Conservation (phyloP, 164 flowering plant genomes). For the Chimonanthus praecox region DNA sequence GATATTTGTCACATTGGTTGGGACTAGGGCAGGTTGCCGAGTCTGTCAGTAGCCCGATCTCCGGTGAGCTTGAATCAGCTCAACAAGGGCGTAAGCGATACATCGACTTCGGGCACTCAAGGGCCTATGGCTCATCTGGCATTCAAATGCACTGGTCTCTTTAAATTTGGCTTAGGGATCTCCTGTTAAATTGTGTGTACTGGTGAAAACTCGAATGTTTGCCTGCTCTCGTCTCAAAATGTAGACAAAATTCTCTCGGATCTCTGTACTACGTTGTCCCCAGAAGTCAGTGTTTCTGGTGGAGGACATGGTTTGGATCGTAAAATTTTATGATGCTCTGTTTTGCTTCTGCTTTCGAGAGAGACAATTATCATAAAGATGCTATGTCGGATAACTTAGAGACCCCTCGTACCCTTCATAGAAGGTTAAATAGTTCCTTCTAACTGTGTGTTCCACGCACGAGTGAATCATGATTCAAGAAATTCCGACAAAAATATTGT, state of each 20-base stretch:
- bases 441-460: too few relatives aligned
- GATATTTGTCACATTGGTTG: too few relatives aligned
- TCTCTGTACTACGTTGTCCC: not conserved
- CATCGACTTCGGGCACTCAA: slow-evolving; percentile 42
- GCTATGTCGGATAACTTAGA: too few relatives aligned
- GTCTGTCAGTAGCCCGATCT: slow-evolving; percentile 24
- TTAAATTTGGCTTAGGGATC: slow-evolving; percentile 5
- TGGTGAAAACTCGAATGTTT: not conserved
- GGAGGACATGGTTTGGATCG: not conserved
- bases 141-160: slow-evolving; percentile 53
- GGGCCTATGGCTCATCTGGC: slow-evolving; percentile 35
- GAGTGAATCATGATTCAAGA: too few relatives aligned
- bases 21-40: slow-evolving; percentile 41
- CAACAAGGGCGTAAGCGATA: slow-evolving; percentile 44
- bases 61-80: slow-evolving; percentile 32
- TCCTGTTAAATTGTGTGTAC: not conserved
- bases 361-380: too few relatives aligned
- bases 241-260: too few relatives aligned
- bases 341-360: not conserved
- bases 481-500: too few relatives aligned
- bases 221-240: not conserved
- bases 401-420: too few relatives aligned
- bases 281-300: not conserved
- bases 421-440: too few relatives aligned
- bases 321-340: not conserved